phyloP scores from a whole-genome alignment of 352 stramenopile genomes.

The Phytopythium ostracodes region DNA sequence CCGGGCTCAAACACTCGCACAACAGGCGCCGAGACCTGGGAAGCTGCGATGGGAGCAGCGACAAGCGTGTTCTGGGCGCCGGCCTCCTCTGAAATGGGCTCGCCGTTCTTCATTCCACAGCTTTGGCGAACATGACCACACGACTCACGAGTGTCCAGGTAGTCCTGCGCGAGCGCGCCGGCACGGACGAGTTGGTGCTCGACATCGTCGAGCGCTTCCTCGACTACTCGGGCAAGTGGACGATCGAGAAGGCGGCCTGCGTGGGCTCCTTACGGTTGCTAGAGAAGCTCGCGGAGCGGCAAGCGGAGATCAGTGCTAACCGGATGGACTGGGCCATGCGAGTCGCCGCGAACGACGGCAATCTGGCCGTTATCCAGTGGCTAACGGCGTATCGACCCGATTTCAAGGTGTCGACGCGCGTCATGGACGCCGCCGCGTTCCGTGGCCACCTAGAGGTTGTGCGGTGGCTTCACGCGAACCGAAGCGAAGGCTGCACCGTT shows the following conservation, averaged over 20 bases:
- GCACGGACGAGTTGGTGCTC: slow-evolving; percentile 29
- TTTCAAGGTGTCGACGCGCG: slow-evolving; percentile 26
- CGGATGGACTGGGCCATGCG: slow-evolving; percentile 58
- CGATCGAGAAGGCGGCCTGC: slow-evolving; percentile 48
- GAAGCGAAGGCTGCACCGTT: slow-evolving; percentile 48
- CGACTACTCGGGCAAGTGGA: slow-evolving; percentile 55
- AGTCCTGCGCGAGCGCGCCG: slow-evolving; percentile 25
- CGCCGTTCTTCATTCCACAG: background rate
- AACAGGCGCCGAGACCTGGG: background rate
- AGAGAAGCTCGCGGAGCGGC: slow-evolving; percentile 29
- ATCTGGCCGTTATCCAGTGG: slow-evolving; percentile 33
- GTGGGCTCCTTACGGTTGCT: slow-evolving; percentile 40
- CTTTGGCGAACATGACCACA: slow-evolving; percentile 3
- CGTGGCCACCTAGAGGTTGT: slow-evolving; percentile 47
- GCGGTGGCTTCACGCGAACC: slow-evolving; percentile 52
- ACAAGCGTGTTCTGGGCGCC: background rate
- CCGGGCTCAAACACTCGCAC: background rate
- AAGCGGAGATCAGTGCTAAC: slow-evolving; percentile 35
- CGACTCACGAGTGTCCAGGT: slow-evolving; percentile 40
- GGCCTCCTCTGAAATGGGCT: background rate
- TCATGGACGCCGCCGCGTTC: slow-evolving; percentile 74
- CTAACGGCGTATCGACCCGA: slow-evolving; percentile 29
- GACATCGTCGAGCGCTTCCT: slow-evolving; percentile 43
- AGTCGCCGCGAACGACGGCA: slow-evolving; percentile 37
- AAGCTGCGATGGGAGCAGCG: background rate